Evolutionary conservation across 108 stramenopile genomes (phyloP), one percentile per base, ranked within the genome.

Genomic region (Nitzschia inconspicua): DNA sequence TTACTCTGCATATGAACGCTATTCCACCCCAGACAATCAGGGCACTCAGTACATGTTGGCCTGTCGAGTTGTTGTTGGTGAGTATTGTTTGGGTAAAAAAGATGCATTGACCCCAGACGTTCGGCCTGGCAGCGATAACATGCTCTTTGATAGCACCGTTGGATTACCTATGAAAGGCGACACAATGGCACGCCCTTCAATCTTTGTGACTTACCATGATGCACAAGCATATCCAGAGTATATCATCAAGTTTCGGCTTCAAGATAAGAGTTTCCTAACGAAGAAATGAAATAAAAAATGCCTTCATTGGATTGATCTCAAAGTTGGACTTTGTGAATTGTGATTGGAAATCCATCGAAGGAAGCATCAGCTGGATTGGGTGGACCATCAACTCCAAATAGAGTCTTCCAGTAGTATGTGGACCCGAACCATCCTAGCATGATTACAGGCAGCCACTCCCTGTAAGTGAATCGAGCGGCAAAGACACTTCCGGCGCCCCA

Each of bases 151-250:
- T 39, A 56, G 43, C 25, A 66, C 65, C 6, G 54, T 66, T 19
- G 47, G 28, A 13, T 4, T 41, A 0, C 16, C 18, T 14, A n/a
- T n/a, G n/a, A n/a, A n/a, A n/a, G n/a, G n/a, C n/a, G n/a, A n/a
- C n/a, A n/a, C n/a, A n/a, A n/a, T n/a, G n/a, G 14, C 3, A 26
- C 55, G 57, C 43, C 54, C 65, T 8, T 43, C 40, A 4, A 41
- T 66, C 35, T 66, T 31, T 46, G 65, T 66, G n/a, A 57, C 55
- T 4, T 66, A 66, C 24, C 65, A 66, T 20, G 65, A 66, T 25
- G 65, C 65, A 11, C 65, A 66, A 37, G 65, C 54, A n/a, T 44
- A 56, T 62, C 44, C 44, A 11, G 44, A 46, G 16, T 46, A 46
- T 20, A 8, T 46, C 22, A 46, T 46, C 22, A 18, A n/a, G n/a